A percentile compares a stretch with the other conserved stretches of the same genome.
Evolutionary conservation across 768 basidiomycete species (phyloP).

Genomic region (Leccinum disarticulatum): DNA sequence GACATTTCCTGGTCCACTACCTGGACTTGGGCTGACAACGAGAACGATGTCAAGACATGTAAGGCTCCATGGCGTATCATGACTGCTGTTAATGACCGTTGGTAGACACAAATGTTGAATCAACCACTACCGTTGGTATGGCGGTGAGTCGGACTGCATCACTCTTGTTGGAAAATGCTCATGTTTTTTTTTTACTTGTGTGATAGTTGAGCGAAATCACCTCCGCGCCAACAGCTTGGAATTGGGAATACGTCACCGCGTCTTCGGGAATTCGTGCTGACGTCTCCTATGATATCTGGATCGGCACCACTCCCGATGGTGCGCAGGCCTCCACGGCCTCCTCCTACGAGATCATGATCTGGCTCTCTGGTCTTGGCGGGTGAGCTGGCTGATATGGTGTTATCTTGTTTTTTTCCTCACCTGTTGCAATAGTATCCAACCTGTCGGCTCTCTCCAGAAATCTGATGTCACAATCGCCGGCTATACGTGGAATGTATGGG

Average conservation of each 20-base stretch:
- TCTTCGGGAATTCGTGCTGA: constrained; percentile 52
- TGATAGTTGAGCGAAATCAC: constrained; percentile 40
- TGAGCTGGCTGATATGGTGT: constrained; percentile 21
- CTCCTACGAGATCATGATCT: constrained; percentile 61
- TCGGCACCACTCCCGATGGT: constrained; percentile 43
- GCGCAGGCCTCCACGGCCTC: constrained; percentile 46
- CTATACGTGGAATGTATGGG: constrained; percentile 57
- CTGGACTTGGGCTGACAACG: constrained; percentile 51
- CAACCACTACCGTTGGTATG: constrained; percentile 48
- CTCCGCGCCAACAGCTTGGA: constrained; percentile 51
- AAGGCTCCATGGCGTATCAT: not conserved
- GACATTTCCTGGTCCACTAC: constrained; percentile 52
- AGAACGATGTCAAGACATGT: constrained; percentile 60
- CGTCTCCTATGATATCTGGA: constrained; percentile 60
- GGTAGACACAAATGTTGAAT: constrained; percentile 50
- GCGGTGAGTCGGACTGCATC: constrained; percentile 31
- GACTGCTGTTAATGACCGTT: not conserved
- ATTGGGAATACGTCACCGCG: constrained; percentile 47
- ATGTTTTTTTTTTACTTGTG: not conserved
- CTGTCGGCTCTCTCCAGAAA: constrained; percentile 49
- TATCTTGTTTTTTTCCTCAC: not conserved
- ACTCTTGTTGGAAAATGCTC: not conserved
- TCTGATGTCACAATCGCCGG: constrained; percentile 45
- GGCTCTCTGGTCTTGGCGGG: constrained; percentile 58
- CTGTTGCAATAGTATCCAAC: constrained; percentile 43